A percentile compares a stretch with the other conserved stretches of the same genome.
Conservation (phyloP, 139 green algal species). For the Picochlorum sp. region DNA sequence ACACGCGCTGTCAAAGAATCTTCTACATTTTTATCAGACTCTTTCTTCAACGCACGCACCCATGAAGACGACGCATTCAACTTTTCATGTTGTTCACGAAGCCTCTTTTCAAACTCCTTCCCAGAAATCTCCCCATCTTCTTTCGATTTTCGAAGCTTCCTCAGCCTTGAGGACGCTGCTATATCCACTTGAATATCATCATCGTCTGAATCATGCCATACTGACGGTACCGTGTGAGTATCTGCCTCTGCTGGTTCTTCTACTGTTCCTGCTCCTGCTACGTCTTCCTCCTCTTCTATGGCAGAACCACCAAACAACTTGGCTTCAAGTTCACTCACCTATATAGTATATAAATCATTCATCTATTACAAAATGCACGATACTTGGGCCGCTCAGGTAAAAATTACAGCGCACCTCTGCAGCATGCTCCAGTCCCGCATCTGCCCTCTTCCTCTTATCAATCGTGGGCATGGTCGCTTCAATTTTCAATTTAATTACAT, state of each 20-base stretch:
- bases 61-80: slow-evolving; percentile 38
- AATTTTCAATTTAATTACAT: no score
- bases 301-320: not conserved
- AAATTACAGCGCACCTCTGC: no score
- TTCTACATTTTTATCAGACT: not conserved
- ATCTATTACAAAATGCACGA: no score
- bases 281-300: slow-evolving; percentile 2
- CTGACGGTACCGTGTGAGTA: slow-evolving; percentile 15
- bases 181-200: slow-evolving; percentile 41
- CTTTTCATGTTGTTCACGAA: slow-evolving; percentile 58
- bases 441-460: no score
- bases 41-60: not conserved
- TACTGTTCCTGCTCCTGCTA: not conserved
- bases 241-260: not conserved
- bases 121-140: slow-evolving; percentile 47
- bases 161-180: slow-evolving; percentile 24
- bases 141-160: slow-evolving; percentile 60
- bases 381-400: no score
- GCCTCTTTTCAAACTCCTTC: slow-evolving; percentile 54
- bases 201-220: slow-evolving; percentile 64
- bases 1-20: slow-evolving; percentile 18
- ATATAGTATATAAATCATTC: no score
- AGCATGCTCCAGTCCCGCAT: no score
- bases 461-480: no score
- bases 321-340: no score